These are phyloP conservation scores for Aspergillus sp. DNA, from an alignment of 2,329 filamentous ascomycete genomes.

Conservation along the genomic window DNA sequence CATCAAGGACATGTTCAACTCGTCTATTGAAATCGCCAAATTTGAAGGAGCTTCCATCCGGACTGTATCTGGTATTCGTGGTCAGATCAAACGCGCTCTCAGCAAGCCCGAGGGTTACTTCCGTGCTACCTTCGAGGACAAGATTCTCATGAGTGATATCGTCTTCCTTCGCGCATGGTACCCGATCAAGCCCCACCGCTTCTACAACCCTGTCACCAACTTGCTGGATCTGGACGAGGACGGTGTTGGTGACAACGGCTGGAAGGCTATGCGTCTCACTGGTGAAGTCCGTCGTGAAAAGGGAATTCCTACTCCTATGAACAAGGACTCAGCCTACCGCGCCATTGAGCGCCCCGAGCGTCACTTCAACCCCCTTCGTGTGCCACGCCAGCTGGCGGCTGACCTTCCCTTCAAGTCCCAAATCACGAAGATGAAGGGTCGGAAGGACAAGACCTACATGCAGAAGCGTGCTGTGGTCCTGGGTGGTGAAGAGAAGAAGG, in stretches of 20 bases:
- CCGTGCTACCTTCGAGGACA: slow-evolving; percentile 97
- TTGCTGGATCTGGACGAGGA: slow-evolving; percentile 64
- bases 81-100: slow-evolving; percentile 95
- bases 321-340: slow-evolving; percentile 84
- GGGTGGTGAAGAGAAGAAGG: slow-evolving; percentile 83
- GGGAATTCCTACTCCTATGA: slow-evolving; percentile 72
- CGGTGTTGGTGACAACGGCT: slow-evolving; percentile 48
- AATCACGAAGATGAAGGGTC: slow-evolving; percentile 77
- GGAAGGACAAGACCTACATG: slow-evolving; percentile 81
- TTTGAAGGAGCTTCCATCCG: slow-evolving; percentile 96
- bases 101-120: slow-evolving; percentile 93
- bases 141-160: slow-evolving; percentile 94
- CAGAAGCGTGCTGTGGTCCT: slow-evolving; percentile 93
- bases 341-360: slow-evolving; percentile 60
- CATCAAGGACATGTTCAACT: slow-evolving; percentile 97
- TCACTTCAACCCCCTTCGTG: slow-evolving; percentile 70
- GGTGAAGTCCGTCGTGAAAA: slow-evolving; percentile 83
- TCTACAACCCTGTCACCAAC: slow-evolving; percentile 96
- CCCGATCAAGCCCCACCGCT: slow-evolving; percentile 88
- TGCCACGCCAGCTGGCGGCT: slow-evolving; percentile 61
- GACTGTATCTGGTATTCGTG: slow-evolving; percentile 91
- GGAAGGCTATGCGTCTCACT: slow-evolving; percentile 91
- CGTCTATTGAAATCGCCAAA: slow-evolving; percentile 90
- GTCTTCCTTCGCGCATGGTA: slow-evolving; percentile 97
- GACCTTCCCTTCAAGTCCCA: slow-evolving; percentile 91